Conservation (phyloP, 345 rosid genomes). For the Syzygium grande region DNA sequence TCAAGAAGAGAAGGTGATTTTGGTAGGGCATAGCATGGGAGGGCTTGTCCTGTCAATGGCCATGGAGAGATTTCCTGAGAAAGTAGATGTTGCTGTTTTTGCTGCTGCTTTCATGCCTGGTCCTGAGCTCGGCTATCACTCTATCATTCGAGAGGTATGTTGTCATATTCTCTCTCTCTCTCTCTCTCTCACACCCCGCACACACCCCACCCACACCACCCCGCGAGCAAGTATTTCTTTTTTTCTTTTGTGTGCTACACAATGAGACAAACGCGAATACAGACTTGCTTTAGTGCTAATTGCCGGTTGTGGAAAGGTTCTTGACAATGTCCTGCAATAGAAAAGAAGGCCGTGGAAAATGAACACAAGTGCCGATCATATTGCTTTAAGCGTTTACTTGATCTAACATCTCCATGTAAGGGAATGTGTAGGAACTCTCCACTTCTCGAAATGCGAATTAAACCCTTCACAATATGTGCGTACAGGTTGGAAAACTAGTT, state of each 20-base stretch:
- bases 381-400: too few species aligned
- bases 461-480: too few species aligned
- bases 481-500: too few species aligned
- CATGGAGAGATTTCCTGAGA: slow-evolving; percentile 38
- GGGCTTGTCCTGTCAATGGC: slow-evolving; percentile 23
- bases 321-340: neutral
- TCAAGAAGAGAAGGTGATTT: slow-evolving; percentile 20
- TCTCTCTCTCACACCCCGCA: too few species aligned
- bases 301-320: neutral
- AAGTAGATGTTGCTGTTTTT: slow-evolving; percentile 19
- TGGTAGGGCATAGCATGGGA: slow-evolving; percentile 37
- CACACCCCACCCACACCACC: too few species aligned
- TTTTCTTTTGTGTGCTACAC: neutral
- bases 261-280: neutral
- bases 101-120: slow-evolving; percentile 24
- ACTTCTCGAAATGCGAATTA: too few species aligned
- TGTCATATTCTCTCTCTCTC: neutral
- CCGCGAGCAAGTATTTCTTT: neutral
- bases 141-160: slow-evolving; percentile 26
- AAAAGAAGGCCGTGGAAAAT: neutral
- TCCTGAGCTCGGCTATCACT: slow-evolving; percentile 13
- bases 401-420: too few species aligned
- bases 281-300: neutral
- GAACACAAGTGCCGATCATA: neutral
- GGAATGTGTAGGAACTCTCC: too few species aligned